Evolutionary conservation across 1,139 yeast species (phyloP).

Genomic region (Eremothecium coryli): DNA sequence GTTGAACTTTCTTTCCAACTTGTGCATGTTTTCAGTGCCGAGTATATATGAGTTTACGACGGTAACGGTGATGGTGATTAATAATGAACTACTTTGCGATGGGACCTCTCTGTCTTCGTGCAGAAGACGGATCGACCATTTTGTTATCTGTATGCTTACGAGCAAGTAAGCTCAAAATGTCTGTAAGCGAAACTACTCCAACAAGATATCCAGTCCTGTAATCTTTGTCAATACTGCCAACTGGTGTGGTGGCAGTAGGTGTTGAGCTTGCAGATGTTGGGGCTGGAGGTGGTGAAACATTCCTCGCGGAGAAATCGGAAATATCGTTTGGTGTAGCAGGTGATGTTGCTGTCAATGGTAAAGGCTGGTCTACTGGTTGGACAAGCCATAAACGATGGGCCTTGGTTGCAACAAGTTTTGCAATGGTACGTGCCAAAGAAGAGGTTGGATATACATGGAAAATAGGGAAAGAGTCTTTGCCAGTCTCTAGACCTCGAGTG

Average conservation of each 20-base stretch:
- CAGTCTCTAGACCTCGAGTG: conserved; percentile 73
- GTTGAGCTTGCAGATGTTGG: conserved; percentile 3
- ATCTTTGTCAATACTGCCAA: conserved; percentile 31
- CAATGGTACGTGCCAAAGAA: conserved; percentile 79
- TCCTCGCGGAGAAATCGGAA: conserved; percentile 3
- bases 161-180: conserved; percentile 73
- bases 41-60: no score
- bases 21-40: no score
- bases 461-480: conserved; percentile 92
- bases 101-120: conserved; percentile 87
- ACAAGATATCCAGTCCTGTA: conserved; percentile 66
- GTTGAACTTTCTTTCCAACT: no score
- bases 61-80: no score
- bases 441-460: conserved; percentile 80
- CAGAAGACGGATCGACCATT: conserved; percentile 68
- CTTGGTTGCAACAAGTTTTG: conserved; percentile 89
- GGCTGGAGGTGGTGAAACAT: conserved; percentile 3
- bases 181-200: conserved; percentile 89
- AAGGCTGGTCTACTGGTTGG: conserved; percentile 33
- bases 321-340: conserved; percentile 8
- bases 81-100: no score
- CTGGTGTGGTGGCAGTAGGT: conserved; percentile 5
- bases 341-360: conserved; percentile 7
- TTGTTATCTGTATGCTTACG: conserved; percentile 52
- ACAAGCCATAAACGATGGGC: conserved; percentile 93